Conservation (phyloP, 139 green algal species). For the Closterium sp. region DNA sequence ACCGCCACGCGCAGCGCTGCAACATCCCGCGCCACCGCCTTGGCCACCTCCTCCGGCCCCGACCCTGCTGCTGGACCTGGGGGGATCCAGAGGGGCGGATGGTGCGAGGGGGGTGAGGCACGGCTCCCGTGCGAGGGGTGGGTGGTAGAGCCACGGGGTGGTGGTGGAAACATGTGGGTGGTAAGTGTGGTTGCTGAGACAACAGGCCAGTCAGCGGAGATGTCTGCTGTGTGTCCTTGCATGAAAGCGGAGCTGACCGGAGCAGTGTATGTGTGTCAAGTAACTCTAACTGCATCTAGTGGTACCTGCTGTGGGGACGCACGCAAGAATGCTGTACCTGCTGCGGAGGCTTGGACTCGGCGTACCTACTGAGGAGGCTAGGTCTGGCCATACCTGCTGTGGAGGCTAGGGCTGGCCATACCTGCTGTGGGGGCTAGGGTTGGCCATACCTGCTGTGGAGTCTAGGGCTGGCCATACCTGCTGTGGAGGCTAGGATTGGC, state of each 20-base stretch:
- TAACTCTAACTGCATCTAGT: too few relatives aligned
- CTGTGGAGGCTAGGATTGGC: background rate
- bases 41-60: background rate
- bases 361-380: too few relatives aligned
- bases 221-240: too few relatives aligned
- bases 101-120: background rate
- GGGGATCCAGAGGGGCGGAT: background rate
- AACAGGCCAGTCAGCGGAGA: too few relatives aligned
- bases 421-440: background rate
- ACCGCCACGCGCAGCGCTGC: background rate
- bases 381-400: too few relatives aligned
- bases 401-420: background rate
- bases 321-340: too few relatives aligned
- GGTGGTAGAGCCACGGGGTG: background rate
- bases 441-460: background rate
- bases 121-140: background rate
- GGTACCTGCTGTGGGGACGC: too few relatives aligned
- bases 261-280: too few relatives aligned
- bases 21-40: background rate
- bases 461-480: background rate
- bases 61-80: background rate
- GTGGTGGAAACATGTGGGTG: background rate
- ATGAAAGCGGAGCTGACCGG: too few relatives aligned
- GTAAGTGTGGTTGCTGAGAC: background rate
- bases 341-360: background rate